These are phyloP conservation scores for Boletus bicolor DNA, from an alignment of 768 basidiomycete genomes.

Conservation along the genomic window DNA sequence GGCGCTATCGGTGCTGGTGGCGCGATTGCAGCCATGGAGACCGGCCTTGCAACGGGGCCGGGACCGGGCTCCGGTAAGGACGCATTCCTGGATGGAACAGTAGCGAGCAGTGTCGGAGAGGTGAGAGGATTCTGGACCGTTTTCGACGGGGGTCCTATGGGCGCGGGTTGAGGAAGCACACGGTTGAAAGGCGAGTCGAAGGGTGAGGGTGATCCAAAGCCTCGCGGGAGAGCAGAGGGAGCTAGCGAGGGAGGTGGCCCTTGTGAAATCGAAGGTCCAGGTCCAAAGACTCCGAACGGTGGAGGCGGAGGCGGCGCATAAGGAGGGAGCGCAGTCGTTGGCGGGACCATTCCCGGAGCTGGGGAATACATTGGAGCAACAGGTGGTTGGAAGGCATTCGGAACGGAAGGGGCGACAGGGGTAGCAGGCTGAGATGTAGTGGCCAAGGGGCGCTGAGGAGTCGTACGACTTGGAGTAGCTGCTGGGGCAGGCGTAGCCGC, in stretches of 20 bases:
- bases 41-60: conserved; percentile 57
- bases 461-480: conserved; percentile 36
- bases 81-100: conserved; percentile 47
- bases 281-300: conserved; percentile 49
- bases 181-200: conserved; percentile 53
- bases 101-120: conserved; percentile 41
- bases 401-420: conserved; percentile 31
- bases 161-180: conserved; percentile 40
- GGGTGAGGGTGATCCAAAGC: conserved; percentile 47
- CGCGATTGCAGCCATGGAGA: conserved; percentile 24
- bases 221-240: conserved; percentile 53
- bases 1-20: conserved; percentile 65
- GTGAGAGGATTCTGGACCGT: conserved; percentile 32
- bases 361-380: conserved; percentile 50
- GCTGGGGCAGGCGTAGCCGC: conserved; percentile 26
- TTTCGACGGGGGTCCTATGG: conserved; percentile 56
- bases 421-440: conserved; percentile 46
- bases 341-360: conserved; percentile 41
- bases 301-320: conserved; percentile 43
- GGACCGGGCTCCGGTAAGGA: conserved; percentile 46
- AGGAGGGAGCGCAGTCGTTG: conserved; percentile 48
- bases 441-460: conserved; percentile 35
- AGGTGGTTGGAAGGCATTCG: conserved; percentile 41
- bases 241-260: conserved; percentile 46
- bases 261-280: conserved; percentile 43